These are phyloP conservation scores for Leptodontidium sp. DNA, from an alignment of 2,329 filamentous ascomycete genomes.

Conservation along the genomic window DNA sequence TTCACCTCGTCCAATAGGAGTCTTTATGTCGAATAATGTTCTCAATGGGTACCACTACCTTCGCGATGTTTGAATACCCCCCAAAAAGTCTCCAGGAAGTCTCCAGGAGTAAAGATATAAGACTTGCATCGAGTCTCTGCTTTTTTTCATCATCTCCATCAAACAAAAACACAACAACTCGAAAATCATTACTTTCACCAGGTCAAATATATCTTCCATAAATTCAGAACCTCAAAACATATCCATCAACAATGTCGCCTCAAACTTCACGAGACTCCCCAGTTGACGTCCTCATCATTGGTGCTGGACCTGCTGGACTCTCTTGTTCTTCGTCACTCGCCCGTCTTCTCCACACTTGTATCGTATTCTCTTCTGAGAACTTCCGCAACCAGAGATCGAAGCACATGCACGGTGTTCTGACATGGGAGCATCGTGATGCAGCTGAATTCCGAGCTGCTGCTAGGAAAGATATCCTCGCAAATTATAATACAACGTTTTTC, in stretches of 20 bases:
- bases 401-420: conserved; percentile 56
- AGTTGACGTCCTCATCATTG: conserved; percentile 50
- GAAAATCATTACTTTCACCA: neutral
- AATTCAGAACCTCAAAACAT: neutral
- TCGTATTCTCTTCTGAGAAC: conserved; percentile 53
- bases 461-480: conserved; percentile 47
- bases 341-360: conserved; percentile 49
- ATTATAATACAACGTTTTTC: conserved; percentile 50
- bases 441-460: conserved; percentile 46
- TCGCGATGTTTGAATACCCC: neutral
- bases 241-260: neutral
- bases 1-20: neutral
- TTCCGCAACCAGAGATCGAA: conserved; percentile 53
- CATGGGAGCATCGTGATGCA: conserved; percentile 50
- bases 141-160: neutral
- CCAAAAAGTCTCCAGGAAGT: neutral
- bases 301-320: conserved; percentile 56
- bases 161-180: neutral
- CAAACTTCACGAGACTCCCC: conserved; percentile 10
- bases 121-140: neutral
- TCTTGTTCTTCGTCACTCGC: conserved; percentile 50
- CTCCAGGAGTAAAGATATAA: neutral
- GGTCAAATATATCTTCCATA: too few species aligned
- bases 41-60: neutral
- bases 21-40: neutral